Percentiles rank a stretch among this genome's conserved stretches.
phyloP scores from a whole-genome alignment of 1,284 basidiomycete species.

The Pulchroboletus neoregius region DNA sequence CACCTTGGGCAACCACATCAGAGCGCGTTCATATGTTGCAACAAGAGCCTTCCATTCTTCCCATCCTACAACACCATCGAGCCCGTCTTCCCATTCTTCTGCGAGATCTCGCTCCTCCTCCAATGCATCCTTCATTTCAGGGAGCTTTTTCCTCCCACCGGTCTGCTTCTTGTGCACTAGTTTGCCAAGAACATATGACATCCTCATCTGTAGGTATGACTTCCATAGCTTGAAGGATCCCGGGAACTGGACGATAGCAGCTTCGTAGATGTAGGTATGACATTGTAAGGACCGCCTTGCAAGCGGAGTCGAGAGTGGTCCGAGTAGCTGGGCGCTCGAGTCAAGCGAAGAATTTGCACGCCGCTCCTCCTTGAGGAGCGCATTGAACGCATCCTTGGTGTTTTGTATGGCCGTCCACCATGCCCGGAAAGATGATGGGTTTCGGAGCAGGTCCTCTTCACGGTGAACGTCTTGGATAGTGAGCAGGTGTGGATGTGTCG shows the following conservation, averaged over 20 bases:
- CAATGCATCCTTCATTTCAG: conserved; percentile 83
- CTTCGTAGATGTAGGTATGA: conserved; percentile 88
- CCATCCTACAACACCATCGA: conserved; percentile 88
- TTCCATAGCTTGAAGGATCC: conserved; percentile 95
- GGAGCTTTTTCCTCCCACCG: conserved; percentile 83
- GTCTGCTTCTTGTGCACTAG: conserved; percentile 66
- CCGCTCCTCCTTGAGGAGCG: conserved; percentile 56
- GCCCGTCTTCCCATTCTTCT: conserved; percentile 78
- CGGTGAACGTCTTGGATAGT: conserved; percentile 75
- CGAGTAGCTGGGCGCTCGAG: conserved; percentile 54
- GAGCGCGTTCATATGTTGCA: conserved; percentile 85
- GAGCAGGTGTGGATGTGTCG: conserved; percentile 74
- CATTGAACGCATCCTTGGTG: conserved; percentile 62
- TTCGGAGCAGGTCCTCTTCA: conserved; percentile 95
- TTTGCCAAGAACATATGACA: conserved; percentile 84
- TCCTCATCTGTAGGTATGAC: conserved; percentile 81
- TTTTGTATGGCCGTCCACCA: conserved; percentile 89
- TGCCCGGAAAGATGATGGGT: conserved; percentile 85
- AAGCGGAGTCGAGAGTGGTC: conserved; percentile 69
- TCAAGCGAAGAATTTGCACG: conserved; percentile 41
- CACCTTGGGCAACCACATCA: conserved; percentile 92
- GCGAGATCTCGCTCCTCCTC: conserved; percentile 78
- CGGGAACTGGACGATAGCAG: conserved; percentile 86
- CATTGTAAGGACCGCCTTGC: conserved; percentile 77
- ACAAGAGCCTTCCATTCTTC: conserved; percentile 92